These are phyloP conservation scores for Tephrocybe sp. DNA, from an alignment of 768 basidiomycete species.

Conservation along the genomic window DNA sequence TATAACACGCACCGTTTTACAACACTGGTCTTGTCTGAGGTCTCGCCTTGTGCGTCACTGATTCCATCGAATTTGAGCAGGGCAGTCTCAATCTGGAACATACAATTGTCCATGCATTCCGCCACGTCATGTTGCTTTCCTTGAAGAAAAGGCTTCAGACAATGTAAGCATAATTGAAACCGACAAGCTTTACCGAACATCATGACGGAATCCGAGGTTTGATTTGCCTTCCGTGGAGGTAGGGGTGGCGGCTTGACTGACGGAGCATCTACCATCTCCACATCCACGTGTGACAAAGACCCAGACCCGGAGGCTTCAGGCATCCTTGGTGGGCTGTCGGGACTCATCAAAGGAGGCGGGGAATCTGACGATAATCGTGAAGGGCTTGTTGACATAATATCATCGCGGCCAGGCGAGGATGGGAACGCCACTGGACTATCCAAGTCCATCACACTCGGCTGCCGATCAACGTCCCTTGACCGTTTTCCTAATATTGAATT, in stretches of 20 bases:
- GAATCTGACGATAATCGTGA: slow-evolving; percentile 27
- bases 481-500: slow-evolving; percentile 73
- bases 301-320: slow-evolving; percentile 35
- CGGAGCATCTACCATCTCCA: slow-evolving; percentile 31
- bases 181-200: slow-evolving; percentile 73
- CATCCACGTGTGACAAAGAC: slow-evolving; percentile 28
- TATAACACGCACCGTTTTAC: slow-evolving; percentile 68
- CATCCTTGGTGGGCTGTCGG: slow-evolving; percentile 22
- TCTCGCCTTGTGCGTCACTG: slow-evolving; percentile 39
- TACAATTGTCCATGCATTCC: slow-evolving; percentile 99
- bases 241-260: slow-evolving; percentile 52
- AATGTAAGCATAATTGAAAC: not conserved
- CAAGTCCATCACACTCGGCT: slow-evolving; percentile 54
- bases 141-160: slow-evolving; percentile 25
- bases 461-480: slow-evolving; percentile 44
- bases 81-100: slow-evolving; percentile 97
- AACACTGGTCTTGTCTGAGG: slow-evolving; percentile 67
- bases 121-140: slow-evolving; percentile 98
- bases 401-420: slow-evolving; percentile 35
- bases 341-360: slow-evolving; percentile 23
- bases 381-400: slow-evolving; percentile 29
- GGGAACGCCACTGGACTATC: slow-evolving; percentile 40
- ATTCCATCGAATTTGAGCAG: slow-evolving; percentile 69
- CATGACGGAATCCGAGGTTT: slow-evolving; percentile 74
- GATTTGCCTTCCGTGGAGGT: slow-evolving; percentile 51